Conservation (phyloP, 192 early-diverging fungal species). For the Obelidium mucronatum region DNA sequence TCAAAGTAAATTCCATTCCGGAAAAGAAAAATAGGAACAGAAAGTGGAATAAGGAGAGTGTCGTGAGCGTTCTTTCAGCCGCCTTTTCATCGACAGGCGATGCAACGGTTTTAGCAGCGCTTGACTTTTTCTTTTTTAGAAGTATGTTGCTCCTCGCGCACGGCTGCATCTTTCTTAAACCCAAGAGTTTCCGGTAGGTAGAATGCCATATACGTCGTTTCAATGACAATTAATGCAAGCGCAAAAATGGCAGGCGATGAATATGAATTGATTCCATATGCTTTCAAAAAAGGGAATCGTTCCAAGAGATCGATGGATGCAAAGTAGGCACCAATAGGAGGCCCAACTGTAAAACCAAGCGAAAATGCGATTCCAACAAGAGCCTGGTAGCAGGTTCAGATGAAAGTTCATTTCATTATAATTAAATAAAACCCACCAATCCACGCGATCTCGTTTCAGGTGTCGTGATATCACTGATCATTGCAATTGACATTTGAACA, state of each 20-base stretch:
- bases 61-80: conserved; percentile 19
- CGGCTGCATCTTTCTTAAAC: conserved; percentile 36
- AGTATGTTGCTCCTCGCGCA: background rate
- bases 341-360: conserved; percentile 94
- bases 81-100: background rate
- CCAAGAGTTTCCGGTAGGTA: conserved; percentile 79
- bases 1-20: conserved; percentile 99
- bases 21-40: conserved; percentile 91
- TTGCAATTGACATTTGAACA: conserved; percentile 94
- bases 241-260: conserved; percentile 90
- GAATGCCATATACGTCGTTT: conserved; percentile 78
- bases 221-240: conserved; percentile 78
- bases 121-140: conserved; percentile 25
- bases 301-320: conserved; percentile 54
- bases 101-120: background rate
- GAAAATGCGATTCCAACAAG: conserved; percentile 97
- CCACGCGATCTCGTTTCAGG: conserved; percentile 75
- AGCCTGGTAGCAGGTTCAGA: conserved; percentile 58
- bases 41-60: conserved; percentile 80
- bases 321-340: conserved; percentile 79
- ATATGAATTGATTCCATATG: conserved; percentile 72
- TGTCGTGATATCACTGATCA: conserved; percentile 93
- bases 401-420: background rate
- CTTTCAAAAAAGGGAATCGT: conserved; percentile 42
- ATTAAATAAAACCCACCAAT: conserved; percentile 58